These are phyloP conservation scores for Fallopia convolvulus DNA, from an alignment of 148 eudicot species.

Conservation along the genomic window DNA sequence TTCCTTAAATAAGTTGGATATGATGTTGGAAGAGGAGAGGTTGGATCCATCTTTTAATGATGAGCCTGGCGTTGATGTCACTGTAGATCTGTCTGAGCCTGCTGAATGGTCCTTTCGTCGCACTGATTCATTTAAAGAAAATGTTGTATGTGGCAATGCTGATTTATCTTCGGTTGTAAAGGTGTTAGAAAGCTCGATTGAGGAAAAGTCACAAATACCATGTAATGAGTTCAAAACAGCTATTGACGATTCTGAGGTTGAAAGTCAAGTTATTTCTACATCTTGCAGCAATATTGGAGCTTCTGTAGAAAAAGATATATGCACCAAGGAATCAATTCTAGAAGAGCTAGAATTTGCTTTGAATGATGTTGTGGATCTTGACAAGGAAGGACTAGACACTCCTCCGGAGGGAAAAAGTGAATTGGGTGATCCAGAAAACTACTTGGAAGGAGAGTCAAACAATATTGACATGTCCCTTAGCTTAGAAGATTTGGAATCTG, in stretches of 20 bases:
- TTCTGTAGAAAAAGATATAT: constrained; percentile 19
- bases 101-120: constrained; percentile 15
- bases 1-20: constrained; percentile 44
- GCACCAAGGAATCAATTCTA: constrained; percentile 50
- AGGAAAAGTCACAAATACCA: constrained; percentile 21
- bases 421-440: constrained; percentile 24
- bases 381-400: constrained; percentile 45
- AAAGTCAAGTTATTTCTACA: constrained; percentile 18
- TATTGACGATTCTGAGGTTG: constrained; percentile 20
- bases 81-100: constrained; percentile 22
- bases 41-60: constrained; percentile 27
- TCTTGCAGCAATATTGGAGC: constrained; percentile 3
- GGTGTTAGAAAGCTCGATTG: constrained; percentile 26
- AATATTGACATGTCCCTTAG: constrained; percentile 33
- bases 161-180: constrained; percentile 36
- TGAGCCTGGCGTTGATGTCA: constrained; percentile 33
- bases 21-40: constrained; percentile 58
- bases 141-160: constrained; percentile 27
- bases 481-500: constrained; percentile 54
- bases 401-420: constrained; percentile 42
- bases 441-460: constrained; percentile 24
- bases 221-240: constrained; percentile 21
- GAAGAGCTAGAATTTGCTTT: constrained; percentile 64
- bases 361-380: constrained; percentile 38
- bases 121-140: constrained; percentile 26